Base-by-base conservation (phyloP, 2,329 filamentous ascomycete genomes). In the Beauveria sp. region DNA sequence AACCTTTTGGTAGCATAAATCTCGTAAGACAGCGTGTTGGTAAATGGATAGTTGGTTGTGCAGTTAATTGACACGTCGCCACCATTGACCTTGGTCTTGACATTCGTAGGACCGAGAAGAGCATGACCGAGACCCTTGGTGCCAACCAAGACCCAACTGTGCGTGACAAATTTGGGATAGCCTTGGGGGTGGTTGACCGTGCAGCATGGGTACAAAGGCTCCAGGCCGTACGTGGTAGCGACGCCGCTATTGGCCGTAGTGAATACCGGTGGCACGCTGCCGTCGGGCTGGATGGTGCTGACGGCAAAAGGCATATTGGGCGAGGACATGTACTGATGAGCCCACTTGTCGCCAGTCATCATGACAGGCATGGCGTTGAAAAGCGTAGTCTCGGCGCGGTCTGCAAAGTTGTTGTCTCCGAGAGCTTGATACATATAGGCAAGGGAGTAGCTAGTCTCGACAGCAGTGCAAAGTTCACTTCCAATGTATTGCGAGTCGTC, bases 111-210 rank as follows among this genome's bases (percentile, higher is more conserved):
- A 8, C 75, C 71, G 3, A 85, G 76, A 1, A 85, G 70, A 0
- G 75, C 75, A 67, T 85, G 81, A 1, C 75, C 78, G 16, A 85
- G 65, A 3, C 78, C 78, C n/a, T 72, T 70, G 3, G 72, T 66
- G 3, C 76, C 78, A 3, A 74, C 68, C 10, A 66, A 67, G 6
- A 79, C 75, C 70, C 76, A 85, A 62, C 76, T 77, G 61, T 76
- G 73, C 10, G 79, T 69, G 67, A 81, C 67, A 61, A 81, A 84
- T 64, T 85, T 85, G 0, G 83, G 81, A 63, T 79, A 82, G 9
- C 79, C 83, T 65, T 84, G 81, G 1, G 77, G 78, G 64, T 84
- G 80, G 62, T 85, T 85, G 62, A 85, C 82, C 1, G 81, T 83
- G 65, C 82, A 85, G 69, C 82, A 85, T 1, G 79, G 78, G 51